Conservation (phyloP, 2,329 filamentous ascomycete species). For the Fusarium buxicola region DNA sequence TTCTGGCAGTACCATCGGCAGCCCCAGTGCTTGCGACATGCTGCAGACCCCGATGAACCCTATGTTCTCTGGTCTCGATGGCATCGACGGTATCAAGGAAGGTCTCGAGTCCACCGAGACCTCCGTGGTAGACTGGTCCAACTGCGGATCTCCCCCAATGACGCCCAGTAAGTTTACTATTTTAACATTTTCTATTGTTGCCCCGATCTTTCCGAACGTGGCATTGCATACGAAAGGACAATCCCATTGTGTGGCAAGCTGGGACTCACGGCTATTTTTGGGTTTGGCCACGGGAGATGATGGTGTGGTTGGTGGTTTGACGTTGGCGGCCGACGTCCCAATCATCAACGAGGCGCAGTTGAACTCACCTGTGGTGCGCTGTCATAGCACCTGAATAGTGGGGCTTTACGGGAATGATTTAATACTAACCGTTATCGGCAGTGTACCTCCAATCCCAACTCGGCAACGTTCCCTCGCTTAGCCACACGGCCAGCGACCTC, state of each 20-base stretch:
- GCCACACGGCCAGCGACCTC: constrained; percentile 74
- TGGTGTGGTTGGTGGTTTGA: constrained; percentile 17
- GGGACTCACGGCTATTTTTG: constrained; percentile 39
- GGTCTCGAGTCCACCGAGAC: constrained; percentile 79
- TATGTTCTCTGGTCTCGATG: constrained; percentile 78
- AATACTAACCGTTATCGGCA: constrained; percentile 55
- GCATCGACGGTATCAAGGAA: constrained; percentile 73
- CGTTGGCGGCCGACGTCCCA: constrained; percentile 36
- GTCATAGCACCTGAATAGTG: constrained; percentile 40
- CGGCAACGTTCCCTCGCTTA: constrained; percentile 68
- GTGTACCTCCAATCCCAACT: constrained; percentile 63
- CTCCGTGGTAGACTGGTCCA: constrained; percentile 81
- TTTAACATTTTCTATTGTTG: background rate
- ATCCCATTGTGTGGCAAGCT: constrained; percentile 26
- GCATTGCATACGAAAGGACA: constrained; percentile 14
- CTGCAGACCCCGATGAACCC: constrained; percentile 86
- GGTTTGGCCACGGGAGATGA: constrained; percentile 21
- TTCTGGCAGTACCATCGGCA: constrained; percentile 86
- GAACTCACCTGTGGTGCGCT: constrained; percentile 28
- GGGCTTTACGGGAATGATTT: constrained; percentile 36
- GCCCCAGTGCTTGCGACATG: constrained; percentile 81
- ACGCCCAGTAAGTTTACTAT: constrained; percentile 81
- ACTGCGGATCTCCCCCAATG: constrained; percentile 83
- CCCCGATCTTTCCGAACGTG: constrained; percentile 12
- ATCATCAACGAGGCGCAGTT: constrained; percentile 33